Conservation (phyloP, 305 asterid species). For the Euphrasia arctica region DNA sequence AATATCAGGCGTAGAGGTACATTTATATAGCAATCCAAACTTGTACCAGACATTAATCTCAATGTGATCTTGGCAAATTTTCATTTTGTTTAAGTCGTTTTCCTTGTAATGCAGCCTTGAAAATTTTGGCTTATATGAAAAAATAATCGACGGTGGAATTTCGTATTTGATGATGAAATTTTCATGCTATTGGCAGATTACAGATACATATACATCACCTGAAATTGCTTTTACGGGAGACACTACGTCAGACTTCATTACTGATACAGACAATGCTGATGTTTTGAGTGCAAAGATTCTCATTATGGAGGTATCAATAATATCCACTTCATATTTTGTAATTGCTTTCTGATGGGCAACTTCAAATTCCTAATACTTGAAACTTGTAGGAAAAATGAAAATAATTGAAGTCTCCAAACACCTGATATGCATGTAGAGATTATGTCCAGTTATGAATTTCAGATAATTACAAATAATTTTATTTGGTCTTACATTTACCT, state of each 20-base stretch:
- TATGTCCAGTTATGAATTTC: no score
- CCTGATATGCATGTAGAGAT: no score
- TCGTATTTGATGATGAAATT: not conserved
- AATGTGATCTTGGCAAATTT: no score
- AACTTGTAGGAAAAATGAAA: not conserved
- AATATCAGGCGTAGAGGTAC: constrained; percentile 83
- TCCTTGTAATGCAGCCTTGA: not conserved
- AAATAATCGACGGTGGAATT: not conserved
- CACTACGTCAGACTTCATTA: constrained; percentile 80
- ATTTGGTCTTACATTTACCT: no score
- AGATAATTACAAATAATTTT: no score
- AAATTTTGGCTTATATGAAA: no score
- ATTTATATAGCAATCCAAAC: constrained; percentile 17
- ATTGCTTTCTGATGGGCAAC: not conserved
- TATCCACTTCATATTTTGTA: constrained; percentile 12
- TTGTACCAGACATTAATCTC: no score
- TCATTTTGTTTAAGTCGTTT: no score
- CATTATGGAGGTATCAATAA: constrained; percentile 70
- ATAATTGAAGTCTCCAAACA: no score
- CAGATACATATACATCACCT: constrained; percentile 64
- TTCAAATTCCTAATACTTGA: constrained; percentile 9
- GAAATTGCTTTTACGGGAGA: constrained; percentile 36
- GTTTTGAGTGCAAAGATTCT: constrained; percentile 80
- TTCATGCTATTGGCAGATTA: constrained; percentile 49
- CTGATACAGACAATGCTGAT: constrained; percentile 64